phyloP scores from a whole-genome alignment of 768 basidiomycete genomes.

The Dioszegia aurantiaca region DNA sequence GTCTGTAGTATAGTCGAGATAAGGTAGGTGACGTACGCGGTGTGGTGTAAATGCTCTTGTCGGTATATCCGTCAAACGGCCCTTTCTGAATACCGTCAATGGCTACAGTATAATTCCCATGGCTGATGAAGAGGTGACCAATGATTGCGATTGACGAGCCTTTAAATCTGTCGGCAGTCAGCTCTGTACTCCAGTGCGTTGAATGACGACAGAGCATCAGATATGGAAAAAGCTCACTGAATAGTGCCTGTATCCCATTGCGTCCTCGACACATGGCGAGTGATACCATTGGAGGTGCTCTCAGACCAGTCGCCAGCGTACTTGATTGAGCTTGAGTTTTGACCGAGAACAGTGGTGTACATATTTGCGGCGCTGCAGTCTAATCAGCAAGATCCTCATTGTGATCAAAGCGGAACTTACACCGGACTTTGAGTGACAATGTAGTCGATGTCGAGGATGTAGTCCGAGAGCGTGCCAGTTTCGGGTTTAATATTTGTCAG shows the following conservation, averaged over 20 bases:
- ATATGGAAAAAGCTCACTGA: conserved; percentile 21
- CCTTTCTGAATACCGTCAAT: neutral
- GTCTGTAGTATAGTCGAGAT: neutral
- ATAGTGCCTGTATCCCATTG: neutral
- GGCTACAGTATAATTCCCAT: neutral
- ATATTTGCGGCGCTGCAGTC: conserved; percentile 13
- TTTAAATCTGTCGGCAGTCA: conserved; percentile 3
- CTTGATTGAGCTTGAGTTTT: too few species aligned
- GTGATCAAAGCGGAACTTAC: conserved; percentile 20
- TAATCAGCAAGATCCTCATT: neutral
- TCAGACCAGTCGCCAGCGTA: too few species aligned
- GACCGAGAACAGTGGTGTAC: too few species aligned
- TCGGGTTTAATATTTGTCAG: conserved; percentile 5
- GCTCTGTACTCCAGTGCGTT: conserved; percentile 8
- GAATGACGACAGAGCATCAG: too few species aligned
- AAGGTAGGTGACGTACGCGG: neutral
- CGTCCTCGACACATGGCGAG: too few species aligned
- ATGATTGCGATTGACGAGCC: conserved; percentile 5
- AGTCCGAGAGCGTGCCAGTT: conserved; percentile 16
- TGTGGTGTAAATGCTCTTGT: neutral
- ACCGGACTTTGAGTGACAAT: conserved; percentile 22
- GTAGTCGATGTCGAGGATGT: conserved; percentile 35
- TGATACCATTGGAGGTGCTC: too few species aligned
- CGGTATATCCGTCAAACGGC: neutral
- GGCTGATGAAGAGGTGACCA: neutral